Evolutionary conservation across 176 grass and related monocot species (phyloP), one percentile per base, ranked within the genome.

Genomic region (Avena insularis): DNA sequence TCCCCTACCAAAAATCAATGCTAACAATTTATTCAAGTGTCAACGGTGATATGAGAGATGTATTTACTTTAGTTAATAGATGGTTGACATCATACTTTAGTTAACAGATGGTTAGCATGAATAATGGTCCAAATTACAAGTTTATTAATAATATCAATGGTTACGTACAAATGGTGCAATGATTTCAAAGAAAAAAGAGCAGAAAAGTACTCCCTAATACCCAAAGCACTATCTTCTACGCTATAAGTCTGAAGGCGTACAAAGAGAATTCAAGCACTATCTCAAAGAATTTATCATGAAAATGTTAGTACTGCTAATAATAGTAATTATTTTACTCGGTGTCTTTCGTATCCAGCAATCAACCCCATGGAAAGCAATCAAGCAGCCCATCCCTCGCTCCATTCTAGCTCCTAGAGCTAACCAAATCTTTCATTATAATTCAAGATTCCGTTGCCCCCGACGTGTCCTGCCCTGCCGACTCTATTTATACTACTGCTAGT

Each of bases 391-490:
- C 8, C n/a, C 81, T 46, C 27, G 64, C 77, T 51, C 73, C 77
- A 4, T 56, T 76, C 62, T 53, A 70, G 70, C 82, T 85, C 43
- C 69, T 84, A 63, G 53, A 53, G 64, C 65, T 29, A 72, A 84
- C 86, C 61, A 84, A 91, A 88, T 33, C 86, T 91, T 88, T 82
- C 90, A 91, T 91, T 91, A 85, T 88, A 88, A 82, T 88, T 80
- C 77, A 88, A 91, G 90, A 91, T 91, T 91, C 90, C 85, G 8
- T 31, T 75, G 45, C 71, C 40, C 43, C 35, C 23, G 35, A 2
- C 35, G 1, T 46, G 57, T 2, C 57, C 19, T 55, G 19, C 25
- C 54, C 59, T 70, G 8, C 86, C 65, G 70, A 75, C 51, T 82
- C 77, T 85, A 91, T 87, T 87, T 87, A 80, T 87, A 27, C 85